phyloP scores from a whole-genome alignment of 176 grass and related monocot genomes.

The Alopecurus myosuroides region DNA sequence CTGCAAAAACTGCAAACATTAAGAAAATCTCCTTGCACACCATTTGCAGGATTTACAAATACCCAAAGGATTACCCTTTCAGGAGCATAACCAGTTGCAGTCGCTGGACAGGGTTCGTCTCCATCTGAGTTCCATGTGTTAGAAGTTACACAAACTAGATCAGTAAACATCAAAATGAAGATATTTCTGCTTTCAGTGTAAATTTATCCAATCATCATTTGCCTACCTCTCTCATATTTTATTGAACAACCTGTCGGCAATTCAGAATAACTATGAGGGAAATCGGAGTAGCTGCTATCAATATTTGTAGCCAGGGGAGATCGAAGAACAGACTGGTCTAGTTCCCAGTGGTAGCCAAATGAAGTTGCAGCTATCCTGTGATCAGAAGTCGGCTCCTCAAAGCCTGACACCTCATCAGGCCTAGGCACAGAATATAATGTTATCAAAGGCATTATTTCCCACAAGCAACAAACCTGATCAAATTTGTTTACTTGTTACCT shows the following conservation, averaged over 20 bases:
- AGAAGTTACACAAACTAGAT: not conserved
- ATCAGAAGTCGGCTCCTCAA: constrained; percentile 30
- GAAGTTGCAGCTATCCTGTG: constrained; percentile 4
- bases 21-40: not conserved
- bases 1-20: constrained; percentile 27
- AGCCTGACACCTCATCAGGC: constrained; percentile 28
- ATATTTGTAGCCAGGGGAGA: constrained; percentile 26
- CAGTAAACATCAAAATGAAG: constrained; percentile 12
- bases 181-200: not conserved
- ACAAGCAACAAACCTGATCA: not conserved
- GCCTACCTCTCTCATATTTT: constrained; percentile 32
- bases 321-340: constrained; percentile 12
- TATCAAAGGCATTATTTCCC: not conserved
- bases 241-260: constrained; percentile 37
- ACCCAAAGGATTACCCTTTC: constrained; percentile 27
- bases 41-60: constrained; percentile 3
- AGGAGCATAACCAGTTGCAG: constrained; percentile 1
- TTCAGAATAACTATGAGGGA: constrained; percentile 38
- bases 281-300: constrained; percentile 29
- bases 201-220: not conserved
- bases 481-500: constrained; percentile 30
- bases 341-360: constrained; percentile 20
- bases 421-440: constrained; percentile 24
- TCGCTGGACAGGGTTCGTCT: constrained; percentile 2
- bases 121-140: not conserved